Base-by-base conservation (phyloP, 2,329 filamentous ascomycete genomes). In the Emericellopsis cladophorae region DNA sequence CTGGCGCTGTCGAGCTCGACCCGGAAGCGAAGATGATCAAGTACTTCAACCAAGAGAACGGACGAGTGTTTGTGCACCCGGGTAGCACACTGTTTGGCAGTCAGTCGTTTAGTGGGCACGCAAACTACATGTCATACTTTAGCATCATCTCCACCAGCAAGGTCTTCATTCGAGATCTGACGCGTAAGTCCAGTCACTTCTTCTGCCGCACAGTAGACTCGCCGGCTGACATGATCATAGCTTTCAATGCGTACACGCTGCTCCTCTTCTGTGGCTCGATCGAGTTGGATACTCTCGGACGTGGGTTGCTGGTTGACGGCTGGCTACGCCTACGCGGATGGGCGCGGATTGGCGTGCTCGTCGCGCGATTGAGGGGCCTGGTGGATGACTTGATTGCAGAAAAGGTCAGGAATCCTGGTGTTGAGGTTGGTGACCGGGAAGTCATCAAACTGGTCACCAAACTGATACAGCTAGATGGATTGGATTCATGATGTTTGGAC, bases 1-100 rank as follows among this genome's bases (percentile, higher is more conserved):
- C 86, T 1, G 92, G 92, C 7, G 86, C 92, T 0, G 85, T 96
- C 1, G 90, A 92, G 57, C 70, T 95, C 7, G 92, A 98, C 55
- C 90, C 90, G 0, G 90, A 96, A 60, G 90, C 90, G 5, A 74
- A 80, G 40, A 85, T 83, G 4, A 95, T 98, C 62, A 92, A 88
- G 57, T 98, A 89, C 64, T 96, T 87, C 61, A 86, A 84, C 49
- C 81, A 85, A 53, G 84, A 88, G 51, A 85, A 83, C 49, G 84
- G 83, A 0, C 74, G 92, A 7, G 86, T 96, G 11, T 98, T 98
- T 59, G 80, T 96, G 14, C 92, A 98, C 54, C 92, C 92, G 0
- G 81, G 78, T 51, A 93, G 85, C 36, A 88, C 83, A 1, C 69
- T 96, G 9, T 96, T 96, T 57, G 82, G 81, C 40, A 81, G 78